Base-by-base conservation (phyloP, 1,139 yeast genomes). In the Starmera stellimalicola region DNA sequence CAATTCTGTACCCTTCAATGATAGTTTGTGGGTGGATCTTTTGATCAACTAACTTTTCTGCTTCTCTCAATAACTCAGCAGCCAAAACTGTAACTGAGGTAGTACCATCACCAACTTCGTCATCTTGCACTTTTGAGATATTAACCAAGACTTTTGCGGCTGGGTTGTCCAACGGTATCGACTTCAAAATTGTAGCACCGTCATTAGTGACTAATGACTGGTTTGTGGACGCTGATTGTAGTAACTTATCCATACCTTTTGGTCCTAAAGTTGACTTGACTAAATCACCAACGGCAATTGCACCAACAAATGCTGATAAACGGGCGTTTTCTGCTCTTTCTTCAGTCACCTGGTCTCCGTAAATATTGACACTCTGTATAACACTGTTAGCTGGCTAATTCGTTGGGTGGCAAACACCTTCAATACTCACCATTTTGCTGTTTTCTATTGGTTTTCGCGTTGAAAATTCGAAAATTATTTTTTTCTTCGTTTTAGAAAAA, bases 101-200 rank as follows among this genome's bases (percentile, higher is more conserved):
- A 30, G 99, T 91, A 45, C 99, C 99, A 58, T 91, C 99, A 36
- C 99, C 98, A 51, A 91, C 94, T 58, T 91, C 97, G 56, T 91
- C 96, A 54, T 91, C 99, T 65, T 91, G 99, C 26, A 91, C 97
- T 59, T 91, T 91, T 35, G 96, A 80, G 41, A 91, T 82, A 57
- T 91, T 91, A 25, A 93, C 98, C 49, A 91, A 68, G 8, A 93
- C 98, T 56, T 91, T 91, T 24, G 98, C 99, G 3, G 98, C 98
- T 11, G 98, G 98, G 50, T 93, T 91, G 53, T 88, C 96, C 50
- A 91, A 75, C 8, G 98, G 97, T 50, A 91, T 91, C 2, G 95
- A 72, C 53, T 91, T 88, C 47, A 91, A 67, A 45, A 91, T 91
- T 6, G 99, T 91, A 33, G 99, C 99, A 41, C 99, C 99, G 61